Percentiles rank a stretch among this genome's conserved stretches.
Conservation (phyloP, 2,329 filamentous ascomycete species). For the Diaporthe sp. region DNA sequence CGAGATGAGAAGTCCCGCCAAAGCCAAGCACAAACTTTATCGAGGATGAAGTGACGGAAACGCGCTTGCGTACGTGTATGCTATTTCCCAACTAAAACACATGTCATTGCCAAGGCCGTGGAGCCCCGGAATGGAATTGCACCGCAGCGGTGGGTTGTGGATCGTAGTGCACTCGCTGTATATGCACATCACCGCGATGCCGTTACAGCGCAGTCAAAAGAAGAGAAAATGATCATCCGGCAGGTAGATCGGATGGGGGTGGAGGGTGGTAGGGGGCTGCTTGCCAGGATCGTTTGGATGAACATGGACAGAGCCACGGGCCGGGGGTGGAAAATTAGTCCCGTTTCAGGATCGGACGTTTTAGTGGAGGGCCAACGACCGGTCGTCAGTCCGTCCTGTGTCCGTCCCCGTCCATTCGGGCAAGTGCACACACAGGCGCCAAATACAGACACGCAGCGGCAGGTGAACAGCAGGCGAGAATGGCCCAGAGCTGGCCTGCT, state of each 20-base stretch:
- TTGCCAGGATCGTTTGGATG: slow-evolving; percentile 9
- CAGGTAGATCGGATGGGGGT: slow-evolving; percentile 23
- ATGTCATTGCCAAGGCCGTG: slow-evolving; percentile 1
- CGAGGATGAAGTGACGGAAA: slow-evolving; percentile 10
- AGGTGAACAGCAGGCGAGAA: not conserved
- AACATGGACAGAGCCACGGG: slow-evolving; percentile 15
- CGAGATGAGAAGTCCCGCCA: slow-evolving; percentile 17
- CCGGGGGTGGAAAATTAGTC: slow-evolving; percentile 33
- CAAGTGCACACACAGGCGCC: slow-evolving; percentile 25
- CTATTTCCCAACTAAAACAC: not conserved
- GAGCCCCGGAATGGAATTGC: not conserved
- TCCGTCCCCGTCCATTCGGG: not conserved
- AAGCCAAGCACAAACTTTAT: slow-evolving; percentile 32
- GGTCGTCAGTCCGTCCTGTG: slow-evolving; percentile 11
- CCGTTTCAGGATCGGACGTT: slow-evolving; percentile 39
- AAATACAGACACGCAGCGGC: not conserved
- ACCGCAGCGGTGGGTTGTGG: slow-evolving; percentile 9
- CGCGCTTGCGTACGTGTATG: not conserved
- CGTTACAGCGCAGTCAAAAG: slow-evolving; percentile 12
- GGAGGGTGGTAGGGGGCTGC: slow-evolving; percentile 13
- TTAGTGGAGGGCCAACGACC: slow-evolving; percentile 31
- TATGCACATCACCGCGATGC: not conserved
- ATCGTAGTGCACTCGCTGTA: not conserved
- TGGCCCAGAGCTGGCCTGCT: not conserved
- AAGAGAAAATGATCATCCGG: slow-evolving; percentile 21